Evolutionary conservation across 2,329 filamentous ascomycete genomes (phyloP).

Genomic region (Ceratocystis diversiconidia): DNA sequence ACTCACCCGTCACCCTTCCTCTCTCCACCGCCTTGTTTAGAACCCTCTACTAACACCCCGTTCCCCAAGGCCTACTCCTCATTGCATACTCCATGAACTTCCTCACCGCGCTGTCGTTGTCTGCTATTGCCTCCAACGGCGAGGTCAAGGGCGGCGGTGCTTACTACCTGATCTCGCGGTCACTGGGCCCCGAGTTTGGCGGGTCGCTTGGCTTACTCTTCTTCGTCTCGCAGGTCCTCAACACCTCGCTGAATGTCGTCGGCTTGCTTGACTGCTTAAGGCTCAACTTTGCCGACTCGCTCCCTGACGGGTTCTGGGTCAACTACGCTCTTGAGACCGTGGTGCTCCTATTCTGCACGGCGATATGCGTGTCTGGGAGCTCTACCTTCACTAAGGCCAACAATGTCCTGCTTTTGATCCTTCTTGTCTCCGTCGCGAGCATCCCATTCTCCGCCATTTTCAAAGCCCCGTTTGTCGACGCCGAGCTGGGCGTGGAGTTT

Average conservation of each 20-base stretch:
- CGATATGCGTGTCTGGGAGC: conserved; percentile 65
- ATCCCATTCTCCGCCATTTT: conserved; percentile 67
- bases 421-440: conserved; percentile 61
- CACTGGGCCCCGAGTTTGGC: conserved; percentile 75
- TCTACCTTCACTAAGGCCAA: conserved; percentile 68
- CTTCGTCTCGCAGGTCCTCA: conserved; percentile 79
- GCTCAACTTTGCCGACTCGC: conserved; percentile 53
- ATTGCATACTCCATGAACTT: conserved; percentile 68
- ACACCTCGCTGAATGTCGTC: conserved; percentile 75
- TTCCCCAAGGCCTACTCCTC: conserved; percentile 47
- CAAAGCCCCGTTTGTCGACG: conserved; percentile 51
- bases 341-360: conserved; percentile 56
- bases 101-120: conserved; percentile 74
- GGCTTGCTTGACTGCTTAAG: conserved; percentile 72
- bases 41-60: neutral
- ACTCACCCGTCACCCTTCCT: neutral
- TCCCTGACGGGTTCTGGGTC: conserved; percentile 62
- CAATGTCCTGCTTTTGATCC: conserved; percentile 56
- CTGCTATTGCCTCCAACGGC: conserved; percentile 78
- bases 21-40: too few relatives aligned
- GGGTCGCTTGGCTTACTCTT: conserved; percentile 80
- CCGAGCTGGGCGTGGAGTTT: conserved; percentile 51
- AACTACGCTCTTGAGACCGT: conserved; percentile 61
- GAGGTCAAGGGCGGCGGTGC: conserved; percentile 78
- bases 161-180: conserved; percentile 78